phyloP scores from a whole-genome alignment of 257 asterid genomes.

The Prunella vulgaris region DNA sequence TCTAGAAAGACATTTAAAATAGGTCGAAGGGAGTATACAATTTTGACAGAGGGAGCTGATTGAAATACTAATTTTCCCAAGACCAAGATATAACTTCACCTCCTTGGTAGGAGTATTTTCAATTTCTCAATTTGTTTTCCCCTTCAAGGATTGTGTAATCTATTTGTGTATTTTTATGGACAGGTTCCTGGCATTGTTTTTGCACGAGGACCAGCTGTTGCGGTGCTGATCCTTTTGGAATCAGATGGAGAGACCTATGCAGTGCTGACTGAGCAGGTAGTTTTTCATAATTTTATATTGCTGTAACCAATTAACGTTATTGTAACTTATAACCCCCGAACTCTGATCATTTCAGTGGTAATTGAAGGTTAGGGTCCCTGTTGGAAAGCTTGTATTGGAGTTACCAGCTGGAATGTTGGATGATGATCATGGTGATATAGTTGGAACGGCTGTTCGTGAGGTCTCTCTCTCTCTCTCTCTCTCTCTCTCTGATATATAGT shows the following conservation, averaged over 20 bases:
- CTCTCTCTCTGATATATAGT: neutral
- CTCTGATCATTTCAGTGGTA: slow-evolving; percentile 15
- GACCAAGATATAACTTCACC: neutral
- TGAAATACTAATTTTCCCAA: neutral
- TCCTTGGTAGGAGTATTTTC: neutral
- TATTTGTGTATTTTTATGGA: slow-evolving; percentile 17
- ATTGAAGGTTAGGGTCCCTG: slow-evolving; percentile 89
- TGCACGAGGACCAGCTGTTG: slow-evolving; percentile 95
- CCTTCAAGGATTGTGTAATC: neutral
- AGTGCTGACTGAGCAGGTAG: slow-evolving; percentile 89
- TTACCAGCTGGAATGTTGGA: slow-evolving; percentile 97
- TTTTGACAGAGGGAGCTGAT: neutral
- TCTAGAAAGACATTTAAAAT: too few species aligned
- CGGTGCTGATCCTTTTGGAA: slow-evolving; percentile 82
- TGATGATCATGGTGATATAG: slow-evolving; percentile 82
- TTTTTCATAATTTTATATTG: neutral
- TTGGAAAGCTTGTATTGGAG: slow-evolving; percentile 87
- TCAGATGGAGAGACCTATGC: slow-evolving; percentile 84
- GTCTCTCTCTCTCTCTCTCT: slow-evolving; percentile 41
- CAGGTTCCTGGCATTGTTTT: slow-evolving; percentile 95
- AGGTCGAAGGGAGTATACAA: neutral
- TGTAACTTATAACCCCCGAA: slow-evolving; percentile 1
- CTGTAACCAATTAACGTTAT: neutral
- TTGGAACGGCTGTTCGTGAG: slow-evolving; percentile 95
- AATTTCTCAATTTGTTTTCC: slow-evolving; percentile 12